phyloP scores from a whole-genome alignment of 257 asterid genomes.

The Fraxinus quadrangulata region DNA sequence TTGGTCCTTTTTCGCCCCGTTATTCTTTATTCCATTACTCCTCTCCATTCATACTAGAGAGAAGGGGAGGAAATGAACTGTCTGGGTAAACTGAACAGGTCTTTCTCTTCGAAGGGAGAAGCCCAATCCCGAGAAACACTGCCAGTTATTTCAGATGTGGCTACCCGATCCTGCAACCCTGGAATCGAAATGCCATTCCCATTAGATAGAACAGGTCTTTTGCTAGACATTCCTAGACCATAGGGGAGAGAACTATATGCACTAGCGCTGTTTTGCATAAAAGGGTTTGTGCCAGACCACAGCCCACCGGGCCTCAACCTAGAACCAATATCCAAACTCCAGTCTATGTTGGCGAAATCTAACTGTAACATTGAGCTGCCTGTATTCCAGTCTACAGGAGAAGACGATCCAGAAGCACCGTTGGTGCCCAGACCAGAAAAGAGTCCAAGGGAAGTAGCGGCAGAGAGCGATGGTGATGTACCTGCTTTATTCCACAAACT shows the following conservation, averaged over 20 bases:
- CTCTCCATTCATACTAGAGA: slow-evolving; percentile 38
- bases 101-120: slow-evolving; percentile 76
- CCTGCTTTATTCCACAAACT: slow-evolving; percentile 44
- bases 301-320: slow-evolving; percentile 2
- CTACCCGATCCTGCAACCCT: slow-evolving; percentile 41
- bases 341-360: slow-evolving; percentile 66
- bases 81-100: slow-evolving; percentile 68
- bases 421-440: slow-evolving; percentile 51
- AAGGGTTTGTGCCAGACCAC: slow-evolving; percentile 22
- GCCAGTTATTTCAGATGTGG: slow-evolving; percentile 33
- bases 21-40: slow-evolving; percentile 26
- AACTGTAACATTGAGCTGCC: slow-evolving; percentile 49
- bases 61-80: slow-evolving; percentile 69
- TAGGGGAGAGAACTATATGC: slow-evolving; percentile 43
- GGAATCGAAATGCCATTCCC: slow-evolving; percentile 32
- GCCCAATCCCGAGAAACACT: slow-evolving; percentile 62
- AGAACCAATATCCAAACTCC: slow-evolving; percentile 59
- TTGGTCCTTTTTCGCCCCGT: slow-evolving; percentile 19
- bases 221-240: slow-evolving; percentile 34
- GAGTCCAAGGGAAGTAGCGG: slow-evolving; percentile 66
- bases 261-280: slow-evolving; percentile 33
- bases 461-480: slow-evolving; percentile 45
- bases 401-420: slow-evolving; percentile 45
- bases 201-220: slow-evolving; percentile 43
- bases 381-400: slow-evolving; percentile 61